Percentiles rank a stretch among this genome's conserved stretches.
Conservation (phyloP, 1,139 yeast genomes). For the Blastobotrys petasosporus region DNA sequence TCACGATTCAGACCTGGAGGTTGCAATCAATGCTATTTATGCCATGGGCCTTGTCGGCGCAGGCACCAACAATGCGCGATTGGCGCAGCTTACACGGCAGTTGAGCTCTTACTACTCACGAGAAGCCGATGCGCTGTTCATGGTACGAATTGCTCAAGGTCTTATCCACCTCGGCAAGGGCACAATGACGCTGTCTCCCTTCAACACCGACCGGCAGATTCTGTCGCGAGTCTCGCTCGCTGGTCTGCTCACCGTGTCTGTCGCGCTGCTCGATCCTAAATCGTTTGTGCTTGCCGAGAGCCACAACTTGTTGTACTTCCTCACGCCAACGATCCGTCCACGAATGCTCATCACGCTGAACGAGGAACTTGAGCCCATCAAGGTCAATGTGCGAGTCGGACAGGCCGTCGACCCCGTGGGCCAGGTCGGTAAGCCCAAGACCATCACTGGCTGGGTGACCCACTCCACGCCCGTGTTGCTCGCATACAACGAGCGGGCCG, state of each 20-base stretch:
- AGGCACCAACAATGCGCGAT: conserved; percentile 96
- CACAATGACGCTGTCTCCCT: conserved; percentile 82
- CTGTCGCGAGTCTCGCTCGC: conserved; percentile 88
- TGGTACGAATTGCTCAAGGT: conserved; percentile 94
- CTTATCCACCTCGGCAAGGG: conserved; percentile 94
- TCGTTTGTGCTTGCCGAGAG: conserved; percentile 58
- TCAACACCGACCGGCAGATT: conserved; percentile 82
- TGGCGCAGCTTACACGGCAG: conserved; percentile 92
- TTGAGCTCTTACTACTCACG: conserved; percentile 89
- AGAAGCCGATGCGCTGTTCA: conserved; percentile 84
- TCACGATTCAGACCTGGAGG: conserved; percentile 91
- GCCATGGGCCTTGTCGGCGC: conserved; percentile 98
- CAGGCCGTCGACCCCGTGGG: conserved; percentile 99
- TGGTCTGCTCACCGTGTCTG: conserved; percentile 76
- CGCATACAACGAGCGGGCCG: conserved; percentile 94
- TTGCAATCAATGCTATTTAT: conserved; percentile 90
- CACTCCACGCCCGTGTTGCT: conserved; percentile 94
- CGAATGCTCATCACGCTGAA: conserved; percentile 90
- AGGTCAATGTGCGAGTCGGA: conserved; percentile 95
- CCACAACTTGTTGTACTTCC: conserved; percentile 75
- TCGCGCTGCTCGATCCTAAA: conserved; percentile 81
- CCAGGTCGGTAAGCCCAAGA: conserved; percentile 97
- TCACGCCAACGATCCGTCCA: conserved; percentile 88
- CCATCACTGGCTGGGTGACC: conserved; percentile 99
- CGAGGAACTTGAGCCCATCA: conserved; percentile 79